A percentile compares a stretch with the other conserved stretches of the same genome.
Conservation (phyloP, 2,329 filamentous ascomycete genomes). For the Aspergillus niger region DNA sequence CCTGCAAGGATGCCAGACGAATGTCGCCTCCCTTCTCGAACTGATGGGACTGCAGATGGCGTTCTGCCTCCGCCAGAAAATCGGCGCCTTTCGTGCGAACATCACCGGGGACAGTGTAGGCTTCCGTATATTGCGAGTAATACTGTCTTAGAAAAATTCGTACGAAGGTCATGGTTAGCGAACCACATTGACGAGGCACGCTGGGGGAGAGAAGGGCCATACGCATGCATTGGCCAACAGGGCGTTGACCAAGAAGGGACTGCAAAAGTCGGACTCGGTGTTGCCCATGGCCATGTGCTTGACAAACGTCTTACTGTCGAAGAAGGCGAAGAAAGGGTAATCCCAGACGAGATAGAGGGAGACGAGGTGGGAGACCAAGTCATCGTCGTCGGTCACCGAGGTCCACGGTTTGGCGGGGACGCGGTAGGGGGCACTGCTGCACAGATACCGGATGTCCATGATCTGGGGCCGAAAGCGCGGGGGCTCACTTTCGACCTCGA, state of each 20-base stretch:
- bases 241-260: conserved; percentile 78
- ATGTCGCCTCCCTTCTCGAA: conserved; percentile 16
- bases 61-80: conserved; percentile 31
- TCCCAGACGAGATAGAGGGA: conserved; percentile 95
- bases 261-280: conserved; percentile 69
- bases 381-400: conserved; percentile 71
- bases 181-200: no score
- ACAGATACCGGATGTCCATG: conserved; percentile 32
- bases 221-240: conserved; percentile 64
- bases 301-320: conserved; percentile 73
- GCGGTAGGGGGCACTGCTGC: conserved; percentile 24
- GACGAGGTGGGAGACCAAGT: conserved; percentile 76
- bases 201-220: conserved; percentile 1
- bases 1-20: conserved; percentile 27
- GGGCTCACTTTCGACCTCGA: conserved; percentile 23
- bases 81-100: conserved; percentile 28
- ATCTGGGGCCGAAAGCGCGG: conserved; percentile 26
- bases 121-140: conserved; percentile 33
- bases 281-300: conserved; percentile 46
- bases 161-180: no score
- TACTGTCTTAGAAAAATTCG: not conserved
- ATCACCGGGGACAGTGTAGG: conserved; percentile 29
- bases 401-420: conserved; percentile 65
- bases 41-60: conserved; percentile 16
- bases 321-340: conserved; percentile 82